These are phyloP conservation scores for Pyrus bretschneideri DNA, from an alignment of 306 rosid genomes.

Conservation along the genomic window DNA sequence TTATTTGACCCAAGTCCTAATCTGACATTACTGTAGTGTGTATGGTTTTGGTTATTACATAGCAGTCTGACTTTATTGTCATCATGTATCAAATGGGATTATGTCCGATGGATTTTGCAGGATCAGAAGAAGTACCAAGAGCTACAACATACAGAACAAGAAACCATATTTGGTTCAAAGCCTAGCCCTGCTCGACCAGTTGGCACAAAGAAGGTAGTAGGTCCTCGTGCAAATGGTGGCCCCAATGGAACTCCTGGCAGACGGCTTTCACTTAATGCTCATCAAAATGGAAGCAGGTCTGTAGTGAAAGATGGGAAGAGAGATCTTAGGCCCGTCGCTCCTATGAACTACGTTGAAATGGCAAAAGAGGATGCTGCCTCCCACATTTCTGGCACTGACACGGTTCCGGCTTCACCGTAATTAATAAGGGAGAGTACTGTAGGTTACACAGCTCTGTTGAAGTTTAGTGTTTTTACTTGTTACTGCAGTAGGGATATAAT, in stretches of 20 bases:
- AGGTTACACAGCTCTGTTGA: constrained; percentile 23
- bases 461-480: constrained; percentile 47
- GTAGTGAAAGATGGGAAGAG: constrained; percentile 61
- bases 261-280: constrained; percentile 78
- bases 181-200: constrained; percentile 81
- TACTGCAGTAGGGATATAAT: constrained; percentile 51
- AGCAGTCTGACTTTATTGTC: background rate
- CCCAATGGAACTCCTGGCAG: constrained; percentile 82
- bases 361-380: constrained; percentile 83
- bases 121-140: constrained; percentile 90
- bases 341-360: constrained; percentile 73
- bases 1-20: background rate
- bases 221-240: constrained; percentile 75
- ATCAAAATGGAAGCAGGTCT: constrained; percentile 83
- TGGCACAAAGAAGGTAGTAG: constrained; percentile 67
- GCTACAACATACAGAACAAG: constrained; percentile 74
- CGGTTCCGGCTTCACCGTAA: constrained; percentile 64
- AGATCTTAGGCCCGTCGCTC: constrained; percentile 70
- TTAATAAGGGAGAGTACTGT: constrained; percentile 3
- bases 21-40: background rate
- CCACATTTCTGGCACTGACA: constrained; percentile 67
- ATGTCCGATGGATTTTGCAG: constrained; percentile 29
- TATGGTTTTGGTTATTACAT: background rate
- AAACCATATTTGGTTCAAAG: constrained; percentile 58
- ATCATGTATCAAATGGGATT: background rate